Conservation (phyloP, 1,284 basidiomycete genomes). For the Coniophora puteana region DNA sequence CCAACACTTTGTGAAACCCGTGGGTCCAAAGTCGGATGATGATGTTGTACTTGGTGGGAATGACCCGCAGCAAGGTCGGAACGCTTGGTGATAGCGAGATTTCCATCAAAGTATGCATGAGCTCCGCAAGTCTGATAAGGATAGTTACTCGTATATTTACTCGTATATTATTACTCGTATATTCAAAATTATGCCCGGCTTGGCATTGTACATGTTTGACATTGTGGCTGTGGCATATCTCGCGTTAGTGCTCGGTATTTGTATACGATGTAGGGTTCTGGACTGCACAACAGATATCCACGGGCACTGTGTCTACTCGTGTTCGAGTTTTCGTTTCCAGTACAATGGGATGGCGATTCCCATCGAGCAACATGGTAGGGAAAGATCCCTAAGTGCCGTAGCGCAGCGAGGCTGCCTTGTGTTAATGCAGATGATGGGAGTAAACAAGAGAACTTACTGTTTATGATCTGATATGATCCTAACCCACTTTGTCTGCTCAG, state of each 20-base stretch:
- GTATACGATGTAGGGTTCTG: too few species aligned
- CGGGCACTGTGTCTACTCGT: too few species aligned
- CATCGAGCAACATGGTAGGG: too few species aligned
- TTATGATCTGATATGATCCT: constrained; percentile 61
- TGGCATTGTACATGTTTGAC: too few species aligned
- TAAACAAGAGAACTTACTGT: constrained; percentile 36
- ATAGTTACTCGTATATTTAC: constrained; percentile 7
- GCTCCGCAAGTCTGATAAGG: constrained; percentile 67
- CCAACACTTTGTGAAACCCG: constrained; percentile 82
- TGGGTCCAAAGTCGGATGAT: constrained; percentile 87
- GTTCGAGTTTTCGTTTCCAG: too few species aligned
- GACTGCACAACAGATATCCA: too few species aligned
- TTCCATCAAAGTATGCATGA: constrained; percentile 80
- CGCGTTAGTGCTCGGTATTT: too few species aligned
- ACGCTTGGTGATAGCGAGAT: constrained; percentile 82
- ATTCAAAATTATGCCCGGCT: too few species aligned
- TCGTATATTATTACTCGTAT: too few species aligned
- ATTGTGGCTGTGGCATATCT: too few species aligned
- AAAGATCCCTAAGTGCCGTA: too few species aligned
- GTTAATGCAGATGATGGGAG: constrained; percentile 10
- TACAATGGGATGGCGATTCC: too few species aligned
- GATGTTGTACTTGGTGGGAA: constrained; percentile 90
- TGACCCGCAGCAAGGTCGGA: constrained; percentile 78
- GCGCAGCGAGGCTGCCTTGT: constrained; percentile 10
- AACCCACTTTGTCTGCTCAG: constrained; percentile 57